These are phyloP conservation scores for Cymbopogon flexuosus DNA, from an alignment of 202 grass and related monocot species.

Conservation along the genomic window DNA sequence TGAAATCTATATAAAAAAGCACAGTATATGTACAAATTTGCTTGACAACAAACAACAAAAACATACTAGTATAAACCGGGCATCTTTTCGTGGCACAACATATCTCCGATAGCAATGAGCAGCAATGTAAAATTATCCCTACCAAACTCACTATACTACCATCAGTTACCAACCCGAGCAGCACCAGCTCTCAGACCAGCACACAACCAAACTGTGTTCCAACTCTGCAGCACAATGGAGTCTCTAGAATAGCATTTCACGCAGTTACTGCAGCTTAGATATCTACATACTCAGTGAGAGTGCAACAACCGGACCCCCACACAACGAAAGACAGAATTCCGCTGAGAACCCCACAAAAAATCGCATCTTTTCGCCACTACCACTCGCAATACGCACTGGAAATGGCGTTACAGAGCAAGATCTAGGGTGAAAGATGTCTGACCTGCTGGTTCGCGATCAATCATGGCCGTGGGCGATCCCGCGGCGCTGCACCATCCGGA, in stretches of 20 bases:
- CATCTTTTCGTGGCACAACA: neutral
- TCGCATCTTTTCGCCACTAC: constrained; percentile 20
- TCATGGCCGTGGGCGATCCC: constrained; percentile 51
- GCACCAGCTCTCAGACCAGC: neutral
- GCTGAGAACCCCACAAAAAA: constrained; percentile 18
- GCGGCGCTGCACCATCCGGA: constrained; percentile 45
- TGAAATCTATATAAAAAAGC: neutral
- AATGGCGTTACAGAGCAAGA: constrained; percentile 1
- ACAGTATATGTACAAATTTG: neutral
- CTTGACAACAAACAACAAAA: neutral
- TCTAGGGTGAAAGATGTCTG: constrained; percentile 21
- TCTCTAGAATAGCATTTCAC: neutral
- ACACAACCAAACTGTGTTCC: neutral
- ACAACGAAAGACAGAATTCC: neutral
- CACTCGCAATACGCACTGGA: neutral
- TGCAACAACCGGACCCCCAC: neutral
- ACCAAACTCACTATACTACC: neutral
- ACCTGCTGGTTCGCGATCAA: constrained; percentile 62
- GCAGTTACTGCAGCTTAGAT: neutral
- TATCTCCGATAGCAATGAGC: neutral
- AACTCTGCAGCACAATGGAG: neutral
- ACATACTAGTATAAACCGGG: neutral
- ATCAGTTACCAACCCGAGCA: neutral
- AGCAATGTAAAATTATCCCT: neutral
- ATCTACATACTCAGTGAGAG: neutral